Conservation (phyloP, 2,329 filamentous ascomycete genomes). For the Diplodia seriata region DNA sequence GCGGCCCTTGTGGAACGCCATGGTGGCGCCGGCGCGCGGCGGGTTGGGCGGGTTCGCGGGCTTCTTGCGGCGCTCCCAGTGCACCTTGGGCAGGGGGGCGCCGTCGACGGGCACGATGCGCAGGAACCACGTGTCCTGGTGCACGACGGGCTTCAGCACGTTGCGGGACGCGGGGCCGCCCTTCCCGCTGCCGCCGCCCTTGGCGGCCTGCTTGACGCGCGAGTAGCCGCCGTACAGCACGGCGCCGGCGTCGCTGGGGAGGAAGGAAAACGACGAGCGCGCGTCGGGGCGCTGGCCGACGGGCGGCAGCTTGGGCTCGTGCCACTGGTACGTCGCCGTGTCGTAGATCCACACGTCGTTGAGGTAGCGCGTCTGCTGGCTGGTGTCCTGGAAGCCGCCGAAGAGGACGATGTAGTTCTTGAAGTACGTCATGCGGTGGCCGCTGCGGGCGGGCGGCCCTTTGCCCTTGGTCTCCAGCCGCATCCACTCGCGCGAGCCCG, state of each 20-base stretch:
- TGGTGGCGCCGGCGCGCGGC: constrained; percentile 84
- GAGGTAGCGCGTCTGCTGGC: constrained; percentile 91
- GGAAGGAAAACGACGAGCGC: constrained; percentile 86
- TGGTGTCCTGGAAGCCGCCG: constrained; percentile 96
- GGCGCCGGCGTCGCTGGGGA: constrained; percentile 89
- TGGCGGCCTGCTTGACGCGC: constrained; percentile 72
- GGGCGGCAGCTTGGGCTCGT: constrained; percentile 74
- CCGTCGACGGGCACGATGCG: constrained; percentile 74
- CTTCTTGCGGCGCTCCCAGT: constrained; percentile 93
- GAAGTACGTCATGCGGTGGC: constrained; percentile 94
- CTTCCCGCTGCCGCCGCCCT: constrained; percentile 55
- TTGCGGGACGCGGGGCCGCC: constrained; percentile 68
- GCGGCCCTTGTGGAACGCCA: constrained; percentile 91
- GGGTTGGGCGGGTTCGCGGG: constrained; percentile 89
- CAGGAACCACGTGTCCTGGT: constrained; percentile 94
- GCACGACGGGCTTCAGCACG: constrained; percentile 83
- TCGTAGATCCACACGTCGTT: constrained; percentile 97
- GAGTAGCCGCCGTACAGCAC: constrained; percentile 95
- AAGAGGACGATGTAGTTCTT: constrained; percentile 97
- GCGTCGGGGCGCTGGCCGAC: constrained; percentile 88
- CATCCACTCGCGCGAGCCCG: constrained; percentile 84
- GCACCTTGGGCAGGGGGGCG: constrained; percentile 71
- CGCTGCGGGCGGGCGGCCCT: constrained; percentile 82
- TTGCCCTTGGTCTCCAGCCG: constrained; percentile 83
- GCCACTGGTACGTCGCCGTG: constrained; percentile 84